phyloP scores from a whole-genome alignment of 2,329 filamentous ascomycete species.

The Colletotrichum zoysiae region DNA sequence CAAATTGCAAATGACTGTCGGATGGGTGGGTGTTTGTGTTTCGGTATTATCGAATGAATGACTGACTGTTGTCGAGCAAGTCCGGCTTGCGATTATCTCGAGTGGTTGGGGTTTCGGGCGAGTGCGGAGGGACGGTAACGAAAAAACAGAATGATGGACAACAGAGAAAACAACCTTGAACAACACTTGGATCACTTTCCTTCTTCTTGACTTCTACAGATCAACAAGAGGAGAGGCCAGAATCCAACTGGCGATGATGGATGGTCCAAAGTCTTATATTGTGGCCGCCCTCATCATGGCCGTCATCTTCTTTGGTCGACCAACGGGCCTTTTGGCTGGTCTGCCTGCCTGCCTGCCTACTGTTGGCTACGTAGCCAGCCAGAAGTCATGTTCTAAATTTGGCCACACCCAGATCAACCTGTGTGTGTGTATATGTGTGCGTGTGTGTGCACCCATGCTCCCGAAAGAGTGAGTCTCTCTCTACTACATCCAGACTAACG shows the following conservation, averaged over 20 bases:
- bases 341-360: slow-evolving; percentile 27
- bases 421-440: slow-evolving; percentile 2
- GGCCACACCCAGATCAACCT: slow-evolving; percentile 32
- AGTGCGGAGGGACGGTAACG: slow-evolving; percentile 51
- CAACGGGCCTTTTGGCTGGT: slow-evolving; percentile 36
- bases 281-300: slow-evolving; percentile 59
- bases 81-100: slow-evolving; percentile 65
- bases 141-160: slow-evolving; percentile 53
- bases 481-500: slow-evolving; percentile 28
- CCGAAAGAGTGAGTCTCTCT: slow-evolving; percentile 14
- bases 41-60: slow-evolving; percentile 55
- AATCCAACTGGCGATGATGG: slow-evolving; percentile 55
- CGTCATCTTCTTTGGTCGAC: slow-evolving; percentile 43
- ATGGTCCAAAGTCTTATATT: slow-evolving; percentile 70
- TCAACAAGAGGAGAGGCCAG: slow-evolving; percentile 56
- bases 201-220: slow-evolving; percentile 58
- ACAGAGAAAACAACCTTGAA: slow-evolving; percentile 57
- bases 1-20: slow-evolving; percentile 28
- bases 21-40: background rate
- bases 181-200: slow-evolving; percentile 63
- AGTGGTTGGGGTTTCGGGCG: slow-evolving; percentile 45
- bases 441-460: slow-evolving; percentile 5
- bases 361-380: slow-evolving; percentile 38
- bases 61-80: slow-evolving; percentile 66
- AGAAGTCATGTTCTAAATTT: slow-evolving; percentile 43